Conservation (phyloP, 495 filamentous ascomycete genomes). For the Aspergillus diversus region DNA sequence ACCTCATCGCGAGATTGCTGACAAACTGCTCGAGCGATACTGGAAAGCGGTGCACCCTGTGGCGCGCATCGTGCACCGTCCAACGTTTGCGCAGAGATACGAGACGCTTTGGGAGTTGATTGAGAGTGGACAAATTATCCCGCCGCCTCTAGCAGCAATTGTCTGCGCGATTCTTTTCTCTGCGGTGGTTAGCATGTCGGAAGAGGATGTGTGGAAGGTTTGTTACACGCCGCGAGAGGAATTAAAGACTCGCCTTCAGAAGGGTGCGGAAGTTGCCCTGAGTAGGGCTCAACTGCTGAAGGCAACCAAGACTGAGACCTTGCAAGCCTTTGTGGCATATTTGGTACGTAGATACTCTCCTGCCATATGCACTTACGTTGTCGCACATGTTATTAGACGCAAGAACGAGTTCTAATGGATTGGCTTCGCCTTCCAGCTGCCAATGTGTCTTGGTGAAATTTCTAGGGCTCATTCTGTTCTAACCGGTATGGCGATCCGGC, state of each 20-base stretch:
- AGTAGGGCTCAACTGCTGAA: neutral
- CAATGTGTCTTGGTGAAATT: constrained; percentile 1
- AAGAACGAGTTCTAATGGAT: too few relatives aligned
- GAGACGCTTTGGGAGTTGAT: constrained; percentile 65
- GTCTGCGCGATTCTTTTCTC: constrained; percentile 5
- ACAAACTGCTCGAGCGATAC: constrained; percentile 66
- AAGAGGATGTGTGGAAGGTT: neutral
- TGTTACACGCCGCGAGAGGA: neutral
- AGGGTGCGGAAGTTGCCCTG: constrained; percentile 8
- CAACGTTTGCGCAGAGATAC: constrained; percentile 66
- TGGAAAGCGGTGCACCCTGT: constrained; percentile 68
- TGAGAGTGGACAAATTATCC: constrained; percentile 25
- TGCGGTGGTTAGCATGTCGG: neutral
- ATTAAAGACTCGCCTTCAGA: neutral
- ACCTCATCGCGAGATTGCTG: constrained; percentile 38
- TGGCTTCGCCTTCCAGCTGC: neutral
- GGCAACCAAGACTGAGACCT: neutral
- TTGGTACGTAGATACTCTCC: neutral
- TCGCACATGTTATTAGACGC: too few relatives aligned
- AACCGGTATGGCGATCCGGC: constrained; percentile 7
- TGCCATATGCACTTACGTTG: too few relatives aligned
- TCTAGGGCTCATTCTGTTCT: constrained; percentile 11
- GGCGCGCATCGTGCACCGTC: constrained; percentile 63
- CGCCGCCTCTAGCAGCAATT: constrained; percentile 14
- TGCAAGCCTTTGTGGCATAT: constrained; percentile 17